Base-by-base conservation (phyloP, 352 stramenopile species). In the Globisporangium splendens region DNA sequence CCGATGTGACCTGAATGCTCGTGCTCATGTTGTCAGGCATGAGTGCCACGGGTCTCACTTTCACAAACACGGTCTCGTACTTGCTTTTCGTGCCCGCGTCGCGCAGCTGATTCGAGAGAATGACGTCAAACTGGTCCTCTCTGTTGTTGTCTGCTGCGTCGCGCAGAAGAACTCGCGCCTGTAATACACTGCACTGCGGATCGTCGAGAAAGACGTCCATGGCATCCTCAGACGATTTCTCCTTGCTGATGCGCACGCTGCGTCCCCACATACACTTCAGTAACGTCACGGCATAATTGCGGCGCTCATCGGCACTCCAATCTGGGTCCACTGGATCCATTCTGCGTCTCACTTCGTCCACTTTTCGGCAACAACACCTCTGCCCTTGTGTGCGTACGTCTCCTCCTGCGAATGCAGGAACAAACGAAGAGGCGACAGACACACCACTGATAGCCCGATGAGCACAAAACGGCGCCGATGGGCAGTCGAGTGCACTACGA, bases 121-220 rank as follows among this genome's bases (percentile, higher is more conserved):
- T 51, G 33, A 65, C 31, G 3, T 69, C 39, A 1, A 54, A 58
- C 33, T 20, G 54, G 46, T 58, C 71, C 18, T 52, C 77, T 42
- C 31, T 52, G 8, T 74, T 50, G 6, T 63, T 53, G 56, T 41
- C 54, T 1, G 35, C 47, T 2, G n/a, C 28, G 8, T 66, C 46
- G 20, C 24, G 31, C 8, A 62, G 54, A 15, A 55, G 24, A 1
- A 68, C 46, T 15, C 69, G 68, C 21, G 82, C 86, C 21, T 88
- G 69, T 1, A 95, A 62, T 46, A 91, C 68, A 1, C 52, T 63
- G 48, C 77, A 90, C 43, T 76, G 79, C 10, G 79, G 64, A 22
- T 93, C 81, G 43, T 95, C 83, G 1, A 95, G 66, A 61, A 95
- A 95, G 38, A 65, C 58, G 10, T 55, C 72, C 38, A 94, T 47